phyloP scores from a whole-genome alignment of 2,329 filamentous ascomycete species.

The Teratosphaeria nubilosa region DNA sequence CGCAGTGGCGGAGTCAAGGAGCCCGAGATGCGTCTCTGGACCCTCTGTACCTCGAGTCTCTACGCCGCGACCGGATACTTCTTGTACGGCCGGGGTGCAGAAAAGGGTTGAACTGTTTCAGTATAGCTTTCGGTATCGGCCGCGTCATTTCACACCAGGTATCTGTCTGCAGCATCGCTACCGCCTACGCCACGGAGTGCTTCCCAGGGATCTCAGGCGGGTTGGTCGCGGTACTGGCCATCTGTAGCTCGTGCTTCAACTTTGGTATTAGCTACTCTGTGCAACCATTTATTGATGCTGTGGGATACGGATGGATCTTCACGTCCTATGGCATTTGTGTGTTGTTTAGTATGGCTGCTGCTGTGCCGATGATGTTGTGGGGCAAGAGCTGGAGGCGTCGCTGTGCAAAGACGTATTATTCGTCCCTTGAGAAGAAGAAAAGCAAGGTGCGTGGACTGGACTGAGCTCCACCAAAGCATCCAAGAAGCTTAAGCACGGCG shows the following conservation, averaged over 20 bases:
- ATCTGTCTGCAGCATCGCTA: not conserved
- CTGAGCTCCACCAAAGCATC: not conserved
- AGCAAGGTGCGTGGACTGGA: not conserved
- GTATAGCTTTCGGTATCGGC: not conserved
- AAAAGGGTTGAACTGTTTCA: not conserved
- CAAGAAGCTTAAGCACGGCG: no score
- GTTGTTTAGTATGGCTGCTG: not conserved
- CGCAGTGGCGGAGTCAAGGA: conserved; percentile 31
- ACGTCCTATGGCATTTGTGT: not conserved
- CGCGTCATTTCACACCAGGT: not conserved
- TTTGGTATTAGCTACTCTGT: not conserved
- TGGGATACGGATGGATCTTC: not conserved
- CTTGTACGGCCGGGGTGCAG: not conserved
- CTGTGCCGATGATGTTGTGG: not conserved
- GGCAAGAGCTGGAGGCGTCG: not conserved
- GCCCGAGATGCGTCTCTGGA: conserved; percentile 32
- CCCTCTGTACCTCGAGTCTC: conserved; percentile 17
- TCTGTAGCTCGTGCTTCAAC: not conserved
- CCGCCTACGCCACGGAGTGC: not conserved
- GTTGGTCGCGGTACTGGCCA: not conserved
- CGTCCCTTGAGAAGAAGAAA: not conserved
- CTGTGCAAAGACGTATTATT: not conserved
- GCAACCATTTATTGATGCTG: not conserved
- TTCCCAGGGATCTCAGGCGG: not conserved
- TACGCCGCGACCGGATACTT: not conserved